Evolutionary conservation across 257 asterid genomes (phyloP).

Genomic region (Vinca minor): DNA sequence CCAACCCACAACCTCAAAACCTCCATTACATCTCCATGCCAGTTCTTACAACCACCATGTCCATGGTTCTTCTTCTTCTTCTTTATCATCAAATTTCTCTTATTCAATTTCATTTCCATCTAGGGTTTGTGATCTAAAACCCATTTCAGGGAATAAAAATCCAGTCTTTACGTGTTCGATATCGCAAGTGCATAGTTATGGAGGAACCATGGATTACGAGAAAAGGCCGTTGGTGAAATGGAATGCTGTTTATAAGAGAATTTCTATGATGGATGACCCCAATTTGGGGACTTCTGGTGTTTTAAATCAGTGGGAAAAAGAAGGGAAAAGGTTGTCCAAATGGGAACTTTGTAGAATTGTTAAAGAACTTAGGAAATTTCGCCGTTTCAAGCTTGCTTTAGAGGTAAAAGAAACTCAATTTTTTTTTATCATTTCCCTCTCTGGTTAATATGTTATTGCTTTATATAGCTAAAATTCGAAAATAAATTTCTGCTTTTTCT

Average conservation of each 20-base stretch:
- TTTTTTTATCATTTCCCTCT: too few species aligned
- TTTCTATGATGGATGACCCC: slow-evolving; percentile 43
- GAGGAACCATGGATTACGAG: slow-evolving; percentile 63
- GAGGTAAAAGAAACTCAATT: slow-evolving; percentile 36
- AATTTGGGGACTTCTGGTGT: slow-evolving; percentile 48
- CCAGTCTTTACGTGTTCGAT: slow-evolving; percentile 38
- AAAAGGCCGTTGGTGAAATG: slow-evolving; percentile 49
- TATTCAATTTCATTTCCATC: slow-evolving; percentile 42
- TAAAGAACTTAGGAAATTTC: slow-evolving; percentile 79
- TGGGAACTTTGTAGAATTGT: slow-evolving; percentile 72
- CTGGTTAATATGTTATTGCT: background rate
- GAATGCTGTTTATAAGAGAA: slow-evolving; percentile 53
- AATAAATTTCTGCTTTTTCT: too few species aligned
- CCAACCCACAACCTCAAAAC: slow-evolving; percentile 40
- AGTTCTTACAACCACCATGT: slow-evolving; percentile 17
- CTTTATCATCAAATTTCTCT: slow-evolving; percentile 22
- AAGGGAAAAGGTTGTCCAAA: slow-evolving; percentile 48
- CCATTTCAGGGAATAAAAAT: slow-evolving; percentile 24
- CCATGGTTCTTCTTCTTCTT: too few species aligned
- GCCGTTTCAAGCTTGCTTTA: slow-evolving; percentile 65
- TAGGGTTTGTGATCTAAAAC: slow-evolving; percentile 36
- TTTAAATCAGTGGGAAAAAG: slow-evolving; percentile 63
- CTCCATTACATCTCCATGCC: slow-evolving; percentile 27
- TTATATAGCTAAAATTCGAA: too few species aligned
- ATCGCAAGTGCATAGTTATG: slow-evolving; percentile 48